Evolutionary conservation across 2,329 filamentous ascomycete species (phyloP), one percentile per base, ranked within the genome.

Genomic region (Thermoascus crustaceus): DNA sequence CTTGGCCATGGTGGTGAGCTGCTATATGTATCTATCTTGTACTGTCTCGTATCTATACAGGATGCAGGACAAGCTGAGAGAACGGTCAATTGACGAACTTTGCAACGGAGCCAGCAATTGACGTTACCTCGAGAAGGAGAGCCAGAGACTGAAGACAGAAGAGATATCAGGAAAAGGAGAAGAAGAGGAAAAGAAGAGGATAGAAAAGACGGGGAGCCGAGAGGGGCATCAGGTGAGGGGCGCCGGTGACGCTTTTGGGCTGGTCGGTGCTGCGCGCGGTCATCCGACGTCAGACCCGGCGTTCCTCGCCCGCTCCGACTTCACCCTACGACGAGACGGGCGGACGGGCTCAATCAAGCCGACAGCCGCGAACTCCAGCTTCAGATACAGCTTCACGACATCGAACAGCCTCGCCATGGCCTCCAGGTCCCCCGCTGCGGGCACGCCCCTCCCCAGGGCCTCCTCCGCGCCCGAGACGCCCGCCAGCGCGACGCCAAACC

Each of bases 1-100:
- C 55, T 77, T 68, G 44, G 70, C 71, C 78, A 83, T 82, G 47
- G 57, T 71, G 62, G 49, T 45, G 41, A 41, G 27, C 31, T 21
- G 19, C 17, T 18, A 6, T 29, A 29, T 29, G 13, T 16, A 16
- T 26, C n/a, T 26, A 17, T 16, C 7, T 29, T 16, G 26, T n/a
- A n/a, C n/a, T n/a, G n/a, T n/a, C n/a, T n/a, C n/a, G n/a, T n/a
- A n/a, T n/a, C n/a, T n/a, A n/a, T n/a, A n/a, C n/a, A n/a, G n/a
- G n/a, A n/a, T n/a, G n/a, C n/a, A n/a, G n/a, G n/a, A n/a, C n/a
- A 11, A 29, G 6, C 4, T 13, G 26, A 10, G 26, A 29, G 4
- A 14, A 29, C 14, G 14, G 26, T n/a, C 13, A 29, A 29, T 29
- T 29, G 26, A 29, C 11, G 10, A 29, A 16, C 18, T 5, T 16